Evolutionary conservation across 768 basidiomycete genomes (phyloP), one percentile per base, ranked within the genome.

Genomic region (Hericium rajendrae): DNA sequence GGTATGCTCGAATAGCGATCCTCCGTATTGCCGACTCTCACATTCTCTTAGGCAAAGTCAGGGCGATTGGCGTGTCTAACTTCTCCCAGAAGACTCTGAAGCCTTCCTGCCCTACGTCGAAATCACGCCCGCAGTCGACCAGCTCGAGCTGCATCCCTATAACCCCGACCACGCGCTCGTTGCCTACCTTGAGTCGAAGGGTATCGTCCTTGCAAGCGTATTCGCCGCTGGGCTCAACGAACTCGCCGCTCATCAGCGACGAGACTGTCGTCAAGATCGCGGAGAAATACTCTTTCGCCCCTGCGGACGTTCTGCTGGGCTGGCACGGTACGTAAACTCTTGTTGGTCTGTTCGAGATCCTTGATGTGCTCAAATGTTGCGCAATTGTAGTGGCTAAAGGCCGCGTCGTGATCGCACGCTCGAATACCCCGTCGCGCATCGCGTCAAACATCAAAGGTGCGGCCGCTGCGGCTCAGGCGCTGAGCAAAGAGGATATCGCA

Each of bases 171-270:
- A 82, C 69, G 76, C 82, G 53, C 78, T 91, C 53, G 56, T 83
- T 40, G 72, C 73, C 10, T 91, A 80, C 70, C 74, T 88, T 60
- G 76, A 77, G 65, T 73, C 76, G n/a, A 83, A 90, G 66, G 75
- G 74, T n/a, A 91, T 93, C 64, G 71, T 83, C 52, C 76, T 86
- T 86, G 0, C 78, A 90, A 67, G 90, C 91, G 1, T 93, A 88
- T 69, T 91, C 87, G 8, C 90, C 91, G 9, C 80, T 92, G 13
- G 89, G 84, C 39, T 86, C 83, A 8, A 76, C 81, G 9, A 76
- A 78, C 62, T 80, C 85, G 1, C 86, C 86, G 8, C 71, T 92
- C 6, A 67, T 91, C 32, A 66, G 66, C 4, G 88, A 93, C 63
- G 79, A 83, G 53, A 74, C 77, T 2, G 81, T 86, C 6, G 60